Base-by-base conservation (phyloP, 1,139 yeast genomes). In the Wickerhamiella infanticola region DNA sequence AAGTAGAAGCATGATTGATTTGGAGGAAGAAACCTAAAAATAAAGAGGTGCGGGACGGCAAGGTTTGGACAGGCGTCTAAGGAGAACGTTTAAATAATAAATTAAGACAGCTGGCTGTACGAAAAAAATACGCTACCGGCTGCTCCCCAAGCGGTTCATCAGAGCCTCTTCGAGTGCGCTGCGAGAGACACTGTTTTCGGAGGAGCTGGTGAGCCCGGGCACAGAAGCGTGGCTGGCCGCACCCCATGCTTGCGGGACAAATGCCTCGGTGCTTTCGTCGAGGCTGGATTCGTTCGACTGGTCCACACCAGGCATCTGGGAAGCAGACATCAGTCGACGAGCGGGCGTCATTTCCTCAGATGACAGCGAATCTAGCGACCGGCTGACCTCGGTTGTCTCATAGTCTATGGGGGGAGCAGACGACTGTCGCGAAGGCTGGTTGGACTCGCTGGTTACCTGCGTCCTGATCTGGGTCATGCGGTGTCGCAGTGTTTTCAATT, bases 401-500 rank as follows among this genome's bases (percentile, higher is more conserved):
- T 23, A 24, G 11, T 27, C 37, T 13, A 29, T 9, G 37, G 36
- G 29, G 25, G 23, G 11, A 29, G 18, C 31, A 37, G 6, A 11
- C 9, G 37, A 3, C 24, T 37, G 5, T 24, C 23, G 7, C 26
- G 39, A n/a, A 35, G n/a, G 5, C 23, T 18, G n/a, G 23, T 11
- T 11, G 25, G 35, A n/a, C 26, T 38, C 33, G 26, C 5, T 5
- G 40, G 25, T 31, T 23, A 26, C 11, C 4, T 18, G 26, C 9
- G n/a, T 37, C 33, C 3, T 38, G 49, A 53, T 56, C 37, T 58
- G 60, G 25, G 52, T 49, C 66, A 69, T 68, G 35, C 63, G 63
- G 3, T 56, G 62, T 25, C 67, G 56, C 18, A 69, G 60, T 42
- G 64, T 65, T 41, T 66, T 66, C 40, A 69, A 56, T 52, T 69